Evolutionary conservation across 441 rosid genomes (phyloP).

Genomic region (Cnidoscolus chayamansa): DNA sequence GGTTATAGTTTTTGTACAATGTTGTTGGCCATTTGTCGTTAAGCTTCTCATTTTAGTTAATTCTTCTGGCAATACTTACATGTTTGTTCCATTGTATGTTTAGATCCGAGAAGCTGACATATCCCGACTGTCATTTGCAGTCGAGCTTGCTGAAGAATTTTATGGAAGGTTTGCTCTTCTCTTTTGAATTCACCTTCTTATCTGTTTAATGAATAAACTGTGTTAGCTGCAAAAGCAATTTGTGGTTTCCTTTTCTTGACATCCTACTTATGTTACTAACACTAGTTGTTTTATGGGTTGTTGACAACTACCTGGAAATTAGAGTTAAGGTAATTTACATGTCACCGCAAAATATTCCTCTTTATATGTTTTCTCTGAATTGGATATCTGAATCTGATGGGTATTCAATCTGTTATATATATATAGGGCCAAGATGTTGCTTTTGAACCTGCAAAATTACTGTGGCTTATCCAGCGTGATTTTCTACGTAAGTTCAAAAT

Average conservation of each 20-base stretch:
- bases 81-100: conserved; percentile 28
- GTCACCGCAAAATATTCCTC: conserved; percentile 20
- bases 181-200: conserved; percentile 19
- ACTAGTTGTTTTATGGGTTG: conserved; percentile 42
- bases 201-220: conserved; percentile 3
- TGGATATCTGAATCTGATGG: conserved; percentile 17
- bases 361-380: conserved; percentile 18
- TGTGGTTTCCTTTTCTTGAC: conserved; percentile 13
- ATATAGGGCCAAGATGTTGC: conserved; percentile 95
- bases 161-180: conserved; percentile 77
- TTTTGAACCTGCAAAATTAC: conserved; percentile 89
- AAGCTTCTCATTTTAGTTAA: conserved; percentile 21
- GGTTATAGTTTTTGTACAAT: conserved; percentile 8
- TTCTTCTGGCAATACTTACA: conserved; percentile 16
- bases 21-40: conserved; percentile 1
- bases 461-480: conserved; percentile 99
- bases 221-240: conserved; percentile 13
- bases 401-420: background rate
- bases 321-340: conserved; percentile 88
- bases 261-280: conserved; percentile 17
- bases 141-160: conserved; percentile 98
- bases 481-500: conserved; percentile 72
- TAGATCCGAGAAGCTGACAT: conserved; percentile 98
- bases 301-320: conserved; percentile 33
- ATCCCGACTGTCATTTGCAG: conserved; percentile 96